These are phyloP conservation scores for Hymenoscyphus linearis DNA, from an alignment of 2,329 filamentous ascomycete species.

Conservation along the genomic window DNA sequence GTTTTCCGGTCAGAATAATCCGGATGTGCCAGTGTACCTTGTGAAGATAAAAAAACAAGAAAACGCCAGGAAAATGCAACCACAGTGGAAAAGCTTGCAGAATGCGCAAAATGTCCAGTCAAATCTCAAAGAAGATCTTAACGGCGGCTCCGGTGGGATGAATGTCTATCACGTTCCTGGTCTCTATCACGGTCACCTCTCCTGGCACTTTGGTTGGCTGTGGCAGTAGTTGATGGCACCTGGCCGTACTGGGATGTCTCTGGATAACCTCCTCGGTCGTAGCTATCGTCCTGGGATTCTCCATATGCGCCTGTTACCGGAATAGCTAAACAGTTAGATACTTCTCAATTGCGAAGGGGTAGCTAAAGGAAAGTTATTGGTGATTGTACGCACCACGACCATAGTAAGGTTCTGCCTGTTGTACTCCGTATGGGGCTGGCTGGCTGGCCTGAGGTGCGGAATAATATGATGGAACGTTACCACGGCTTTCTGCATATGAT, in stretches of 20 bases:
- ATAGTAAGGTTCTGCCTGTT: slow-evolving; percentile 46
- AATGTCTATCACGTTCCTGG: slow-evolving; percentile 16
- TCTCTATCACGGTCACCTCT: slow-evolving; percentile 25
- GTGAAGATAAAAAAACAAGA: slow-evolving; percentile 20
- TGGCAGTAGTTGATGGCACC: slow-evolving; percentile 22
- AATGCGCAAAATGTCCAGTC: slow-evolving; percentile 17
- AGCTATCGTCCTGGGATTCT: slow-evolving; percentile 21
- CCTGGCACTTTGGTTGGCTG: slow-evolving; percentile 23
- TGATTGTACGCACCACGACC: slow-evolving; percentile 54
- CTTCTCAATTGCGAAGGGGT: slow-evolving; percentile 17
- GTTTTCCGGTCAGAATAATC: slow-evolving; percentile 20
- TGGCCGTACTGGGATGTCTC: slow-evolving; percentile 22
- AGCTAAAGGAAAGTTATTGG: slow-evolving; percentile 18
- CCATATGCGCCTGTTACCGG: slow-evolving; percentile 22
- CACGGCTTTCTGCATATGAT: slow-evolving; percentile 7
- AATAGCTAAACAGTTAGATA: slow-evolving; percentile 32
- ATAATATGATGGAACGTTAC: slow-evolving; percentile 3
- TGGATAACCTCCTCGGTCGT: slow-evolving; percentile 17
- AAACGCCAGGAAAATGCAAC: slow-evolving; percentile 29
- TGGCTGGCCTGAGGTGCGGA: slow-evolving; percentile 28
- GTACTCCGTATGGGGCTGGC: slow-evolving; percentile 35
- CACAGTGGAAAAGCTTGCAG: slow-evolving; percentile 14
- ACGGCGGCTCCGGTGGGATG: slow-evolving; percentile 15
- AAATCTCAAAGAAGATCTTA: slow-evolving; percentile 18
- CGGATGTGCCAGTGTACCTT: slow-evolving; percentile 21